phyloP scores from a whole-genome alignment of 306 rosid species.

The Acacia confusa region DNA sequence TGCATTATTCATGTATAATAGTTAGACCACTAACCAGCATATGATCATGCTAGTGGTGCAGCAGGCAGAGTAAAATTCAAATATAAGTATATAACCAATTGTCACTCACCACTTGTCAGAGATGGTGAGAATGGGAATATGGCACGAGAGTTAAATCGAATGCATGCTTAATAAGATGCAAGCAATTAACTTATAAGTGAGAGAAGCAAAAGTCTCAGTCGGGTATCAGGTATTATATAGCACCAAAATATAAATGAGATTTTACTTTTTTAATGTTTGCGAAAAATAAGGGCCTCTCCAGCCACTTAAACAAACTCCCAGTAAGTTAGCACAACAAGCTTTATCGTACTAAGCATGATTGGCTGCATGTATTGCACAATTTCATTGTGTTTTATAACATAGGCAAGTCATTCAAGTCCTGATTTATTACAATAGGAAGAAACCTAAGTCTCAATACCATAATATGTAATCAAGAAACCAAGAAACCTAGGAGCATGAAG shows the following conservation, averaged over 20 bases:
- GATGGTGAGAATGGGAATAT: constrained; percentile 12
- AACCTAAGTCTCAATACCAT: neutral
- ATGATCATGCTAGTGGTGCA: neutral
- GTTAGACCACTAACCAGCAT: neutral
- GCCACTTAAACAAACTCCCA: neutral
- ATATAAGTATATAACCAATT: constrained; percentile 8
- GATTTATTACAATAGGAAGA: neutral
- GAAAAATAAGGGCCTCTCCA: neutral
- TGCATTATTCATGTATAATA: neutral
- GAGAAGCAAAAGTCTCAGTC: neutral
- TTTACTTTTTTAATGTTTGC: neutral
- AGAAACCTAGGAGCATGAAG: neutral
- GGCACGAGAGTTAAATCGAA: neutral
- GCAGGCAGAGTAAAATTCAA: constrained; percentile 16
- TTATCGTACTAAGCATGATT: neutral
- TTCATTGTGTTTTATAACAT: neutral
- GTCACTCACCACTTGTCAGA: neutral
- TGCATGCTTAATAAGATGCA: neutral
- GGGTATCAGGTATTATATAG: neutral
- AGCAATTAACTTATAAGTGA: neutral
- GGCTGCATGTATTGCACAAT: neutral
- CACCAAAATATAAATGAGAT: neutral
- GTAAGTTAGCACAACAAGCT: neutral
- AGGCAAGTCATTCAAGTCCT: neutral
- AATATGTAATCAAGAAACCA: neutral